phyloP scores from a whole-genome alignment of 2,329 filamentous ascomycete species.

The Alternaria triticimaculans region DNA sequence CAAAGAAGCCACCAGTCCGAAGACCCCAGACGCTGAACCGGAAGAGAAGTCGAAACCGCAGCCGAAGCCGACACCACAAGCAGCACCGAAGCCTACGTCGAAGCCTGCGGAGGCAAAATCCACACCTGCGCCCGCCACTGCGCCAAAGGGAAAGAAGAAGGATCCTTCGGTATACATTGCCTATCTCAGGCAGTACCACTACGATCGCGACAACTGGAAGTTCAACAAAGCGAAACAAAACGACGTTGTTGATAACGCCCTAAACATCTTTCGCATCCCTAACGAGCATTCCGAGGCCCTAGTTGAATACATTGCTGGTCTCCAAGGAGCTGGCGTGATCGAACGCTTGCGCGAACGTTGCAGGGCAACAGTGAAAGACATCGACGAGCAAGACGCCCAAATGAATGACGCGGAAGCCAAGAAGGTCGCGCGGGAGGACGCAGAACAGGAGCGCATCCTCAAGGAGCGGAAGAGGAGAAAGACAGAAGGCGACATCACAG shows the following conservation, averaged over 20 bases:
- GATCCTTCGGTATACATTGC: constrained; percentile 70
- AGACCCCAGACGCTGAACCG: not conserved
- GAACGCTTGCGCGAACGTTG: constrained; percentile 72
- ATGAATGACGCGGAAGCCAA: constrained; percentile 48
- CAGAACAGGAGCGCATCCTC: constrained; percentile 43
- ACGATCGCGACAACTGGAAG: constrained; percentile 78
- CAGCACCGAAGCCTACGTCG: not conserved
- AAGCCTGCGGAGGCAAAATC: not conserved
- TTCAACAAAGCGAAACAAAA: constrained; percentile 96
- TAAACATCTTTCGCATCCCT: constrained; percentile 75
- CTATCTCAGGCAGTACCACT: constrained; percentile 80
- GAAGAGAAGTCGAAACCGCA: not conserved
- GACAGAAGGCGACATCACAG: constrained; percentile 40
- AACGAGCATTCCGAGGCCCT: constrained; percentile 72
- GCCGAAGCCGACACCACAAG: not conserved
- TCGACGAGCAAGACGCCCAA: constrained; percentile 51
- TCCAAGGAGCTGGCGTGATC: constrained; percentile 74
- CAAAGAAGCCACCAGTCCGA: constrained; percentile 7
- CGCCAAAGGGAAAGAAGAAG: constrained; percentile 44
- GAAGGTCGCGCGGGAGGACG: constrained; percentile 45
- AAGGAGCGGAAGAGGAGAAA: constrained; percentile 40
- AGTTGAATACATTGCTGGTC: constrained; percentile 76
- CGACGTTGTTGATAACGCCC: constrained; percentile 81
- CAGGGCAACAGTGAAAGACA: constrained; percentile 63
- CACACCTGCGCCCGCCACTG: not conserved